Percentiles rank a stretch among this genome's conserved stretches.
Evolutionary conservation across 139 green algal species (phyloP).

Genomic region (Desmodesmus armatus): DNA sequence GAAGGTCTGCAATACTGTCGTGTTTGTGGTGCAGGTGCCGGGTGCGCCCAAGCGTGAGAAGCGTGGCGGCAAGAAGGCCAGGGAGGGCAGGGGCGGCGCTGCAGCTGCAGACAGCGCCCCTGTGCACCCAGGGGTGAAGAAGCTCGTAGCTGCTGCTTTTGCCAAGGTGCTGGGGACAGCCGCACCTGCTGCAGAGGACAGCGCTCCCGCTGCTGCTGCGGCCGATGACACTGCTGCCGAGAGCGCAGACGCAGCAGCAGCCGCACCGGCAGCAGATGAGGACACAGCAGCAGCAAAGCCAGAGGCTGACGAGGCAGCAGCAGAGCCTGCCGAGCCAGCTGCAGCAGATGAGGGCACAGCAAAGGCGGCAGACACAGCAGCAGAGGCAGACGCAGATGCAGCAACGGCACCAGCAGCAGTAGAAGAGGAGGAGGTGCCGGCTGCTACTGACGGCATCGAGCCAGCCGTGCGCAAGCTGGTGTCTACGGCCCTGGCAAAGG

Average conservation of each 20-base stretch:
- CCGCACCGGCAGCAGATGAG: conserved; percentile 1
- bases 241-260: background rate
- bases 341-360: background rate
- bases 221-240: background rate
- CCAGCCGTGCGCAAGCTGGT: conserved; percentile 1
- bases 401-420: too few species aligned
- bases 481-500: background rate
- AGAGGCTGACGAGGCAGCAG: background rate
- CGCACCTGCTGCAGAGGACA: background rate
- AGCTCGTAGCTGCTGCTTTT: conserved; percentile 17
- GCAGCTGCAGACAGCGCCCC: background rate
- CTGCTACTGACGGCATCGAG: background rate
- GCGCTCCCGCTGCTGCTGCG: background rate
- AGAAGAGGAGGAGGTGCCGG: too few species aligned
- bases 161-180: conserved; percentile 3
- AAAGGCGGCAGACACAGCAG: too few species aligned
- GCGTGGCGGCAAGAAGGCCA: background rate
- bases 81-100: background rate
- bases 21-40: background rate
- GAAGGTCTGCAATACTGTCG: too few species aligned
- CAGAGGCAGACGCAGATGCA: too few species aligned
- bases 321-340: background rate
- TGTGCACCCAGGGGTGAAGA: conserved; percentile 14
- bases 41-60: background rate
- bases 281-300: conserved; percentile 11